Percentiles rank a stretch among this genome's conserved stretches.
phyloP scores from a whole-genome alignment of 2,329 filamentous ascomycete species.

The Alternaria ventricosa region DNA sequence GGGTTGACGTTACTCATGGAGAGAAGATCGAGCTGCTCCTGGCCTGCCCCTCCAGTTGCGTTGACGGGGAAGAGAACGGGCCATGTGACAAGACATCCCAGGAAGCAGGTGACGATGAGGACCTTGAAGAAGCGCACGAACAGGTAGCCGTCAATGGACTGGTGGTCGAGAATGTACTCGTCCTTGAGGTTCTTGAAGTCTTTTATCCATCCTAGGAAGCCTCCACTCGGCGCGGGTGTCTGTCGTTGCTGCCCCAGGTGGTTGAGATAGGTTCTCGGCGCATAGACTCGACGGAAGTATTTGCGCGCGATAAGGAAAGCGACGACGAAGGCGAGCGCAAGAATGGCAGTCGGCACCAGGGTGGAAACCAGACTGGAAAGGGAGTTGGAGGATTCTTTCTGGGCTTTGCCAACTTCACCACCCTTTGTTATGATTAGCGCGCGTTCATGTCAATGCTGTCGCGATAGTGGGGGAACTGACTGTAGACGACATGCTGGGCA shows the following conservation, averaged over 20 bases:
- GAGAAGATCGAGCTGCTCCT: slow-evolving; percentile 48
- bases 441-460: not conserved
- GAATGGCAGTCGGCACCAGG: slow-evolving; percentile 39
- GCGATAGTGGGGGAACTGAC: slow-evolving; percentile 10
- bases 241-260: slow-evolving; percentile 52
- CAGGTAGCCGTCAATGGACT: slow-evolving; percentile 58
- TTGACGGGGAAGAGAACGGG: slow-evolving; percentile 58
- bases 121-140: slow-evolving; percentile 57
- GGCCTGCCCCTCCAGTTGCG: slow-evolving; percentile 48
- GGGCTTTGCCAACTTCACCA: slow-evolving; percentile 31
- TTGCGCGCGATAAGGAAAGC: slow-evolving; percentile 54
- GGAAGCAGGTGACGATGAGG: slow-evolving; percentile 50
- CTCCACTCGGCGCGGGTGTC: slow-evolving; percentile 53
- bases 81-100: slow-evolving; percentile 54
- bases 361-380: slow-evolving; percentile 49
- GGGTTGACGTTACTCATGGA: slow-evolving; percentile 48
- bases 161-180: slow-evolving; percentile 55
- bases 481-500: slow-evolving; percentile 31
- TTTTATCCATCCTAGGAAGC: slow-evolving; percentile 62
- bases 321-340: slow-evolving; percentile 36
- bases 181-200: slow-evolving; percentile 54
- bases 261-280: slow-evolving; percentile 55
- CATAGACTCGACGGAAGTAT: slow-evolving; percentile 53
- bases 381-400: slow-evolving; percentile 53
- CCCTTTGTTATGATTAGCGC: slow-evolving; percentile 20